phyloP scores from a whole-genome alignment of 495 filamentous ascomycete genomes.

The Corynascus novoguineensis region DNA sequence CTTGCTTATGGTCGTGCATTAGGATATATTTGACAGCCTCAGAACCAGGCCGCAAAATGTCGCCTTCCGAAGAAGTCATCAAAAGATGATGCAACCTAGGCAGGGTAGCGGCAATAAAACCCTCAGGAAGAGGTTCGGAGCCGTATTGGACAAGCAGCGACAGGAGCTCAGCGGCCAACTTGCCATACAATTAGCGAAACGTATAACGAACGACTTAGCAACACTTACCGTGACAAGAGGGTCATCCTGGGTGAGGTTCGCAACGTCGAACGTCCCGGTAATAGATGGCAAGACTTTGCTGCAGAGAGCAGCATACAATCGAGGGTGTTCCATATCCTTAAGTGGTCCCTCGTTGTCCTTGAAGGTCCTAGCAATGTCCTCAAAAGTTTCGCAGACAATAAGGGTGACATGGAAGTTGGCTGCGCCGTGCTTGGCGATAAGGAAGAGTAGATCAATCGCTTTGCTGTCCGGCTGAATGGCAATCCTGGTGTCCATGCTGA shows the following conservation, averaged over 20 bases:
- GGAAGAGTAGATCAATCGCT: constrained; percentile 81
- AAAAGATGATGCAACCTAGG: constrained; percentile 82
- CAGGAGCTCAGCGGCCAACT: constrained; percentile 80
- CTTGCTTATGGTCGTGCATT: constrained; percentile 77
- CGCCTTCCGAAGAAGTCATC: constrained; percentile 71
- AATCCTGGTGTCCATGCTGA: constrained; percentile 67
- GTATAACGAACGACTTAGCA: not conserved
- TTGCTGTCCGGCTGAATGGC: constrained; percentile 59
- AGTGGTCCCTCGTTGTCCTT: constrained; percentile 11
- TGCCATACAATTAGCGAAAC: constrained; percentile 12
- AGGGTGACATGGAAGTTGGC: constrained; percentile 79
- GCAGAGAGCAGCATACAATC: constrained; percentile 73
- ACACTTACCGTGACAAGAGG: constrained; percentile 64
- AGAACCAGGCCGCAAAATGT: constrained; percentile 81
- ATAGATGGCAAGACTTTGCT: constrained; percentile 81
- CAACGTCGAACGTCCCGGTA: constrained; percentile 83
- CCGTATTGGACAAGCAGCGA: constrained; percentile 75
- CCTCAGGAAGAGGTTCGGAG: constrained; percentile 73
- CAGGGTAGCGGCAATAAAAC: constrained; percentile 77
- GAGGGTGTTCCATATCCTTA: constrained; percentile 48
- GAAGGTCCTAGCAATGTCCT: constrained; percentile 65
- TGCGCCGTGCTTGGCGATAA: constrained; percentile 79
- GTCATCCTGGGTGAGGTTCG: constrained; percentile 73
- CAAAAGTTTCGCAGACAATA: constrained; percentile 83
- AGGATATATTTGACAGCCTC: constrained; percentile 82